phyloP scores from a whole-genome alignment of 2,329 filamentous ascomycete genomes.

The Verticillium isaacii region DNA sequence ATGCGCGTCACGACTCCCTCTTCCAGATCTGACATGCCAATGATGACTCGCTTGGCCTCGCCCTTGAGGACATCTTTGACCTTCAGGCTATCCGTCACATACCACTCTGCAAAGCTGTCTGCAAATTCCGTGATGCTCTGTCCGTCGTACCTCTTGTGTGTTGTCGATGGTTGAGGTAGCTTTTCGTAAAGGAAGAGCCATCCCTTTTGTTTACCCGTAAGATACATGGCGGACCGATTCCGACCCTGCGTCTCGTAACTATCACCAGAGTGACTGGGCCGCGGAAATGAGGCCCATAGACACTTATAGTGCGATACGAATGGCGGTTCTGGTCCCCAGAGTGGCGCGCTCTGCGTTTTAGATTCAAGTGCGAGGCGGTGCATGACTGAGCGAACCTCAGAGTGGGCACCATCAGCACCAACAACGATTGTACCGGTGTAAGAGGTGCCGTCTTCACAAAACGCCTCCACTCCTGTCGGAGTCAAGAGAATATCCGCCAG shows the following conservation, averaged over 20 bases:
- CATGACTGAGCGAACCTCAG: conserved; percentile 17
- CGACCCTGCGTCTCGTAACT: conserved; percentile 25
- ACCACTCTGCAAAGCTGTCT: conserved; percentile 19
- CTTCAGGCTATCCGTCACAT: conserved; percentile 17
- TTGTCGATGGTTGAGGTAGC: conserved; percentile 18
- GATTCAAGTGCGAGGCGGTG: conserved; percentile 20
- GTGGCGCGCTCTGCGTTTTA: too few relatives aligned
- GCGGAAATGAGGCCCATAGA: conserved; percentile 27
- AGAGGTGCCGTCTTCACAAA: conserved; percentile 23
- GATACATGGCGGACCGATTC: conserved; percentile 19
- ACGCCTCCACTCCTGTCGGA: conserved; percentile 18
- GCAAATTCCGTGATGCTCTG: conserved; percentile 20
- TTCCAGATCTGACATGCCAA: conserved; percentile 23
- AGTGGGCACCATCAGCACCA: conserved; percentile 1
- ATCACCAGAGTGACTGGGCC: conserved; percentile 14
- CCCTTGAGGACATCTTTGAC: neutral
- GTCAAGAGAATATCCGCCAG: conserved; percentile 15
- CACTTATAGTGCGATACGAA: conserved; percentile 17
- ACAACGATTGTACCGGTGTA: conserved; percentile 21
- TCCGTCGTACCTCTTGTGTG: conserved; percentile 17
- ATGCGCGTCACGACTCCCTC: conserved; percentile 25
- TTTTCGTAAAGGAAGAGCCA: conserved; percentile 29
- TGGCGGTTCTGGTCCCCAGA: neutral
- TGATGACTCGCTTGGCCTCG: neutral
- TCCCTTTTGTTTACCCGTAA: conserved; percentile 20